Percentiles rank a stretch among this genome's conserved stretches.
phyloP scores from a whole-genome alignment of 1,284 basidiomycete species.

The Irpex rosettiformis region DNA sequence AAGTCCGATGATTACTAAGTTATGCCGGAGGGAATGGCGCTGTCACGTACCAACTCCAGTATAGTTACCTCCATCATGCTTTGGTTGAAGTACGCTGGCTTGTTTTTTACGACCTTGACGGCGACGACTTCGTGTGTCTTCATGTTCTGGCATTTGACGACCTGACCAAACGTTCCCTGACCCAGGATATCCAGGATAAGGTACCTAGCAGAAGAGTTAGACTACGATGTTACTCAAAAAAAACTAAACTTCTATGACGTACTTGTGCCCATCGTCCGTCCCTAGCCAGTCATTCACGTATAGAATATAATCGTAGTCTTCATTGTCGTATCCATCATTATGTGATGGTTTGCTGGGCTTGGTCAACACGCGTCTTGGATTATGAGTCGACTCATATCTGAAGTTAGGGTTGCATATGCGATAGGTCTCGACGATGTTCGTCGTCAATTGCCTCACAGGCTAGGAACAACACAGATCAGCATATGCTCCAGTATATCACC shows the following conservation, averaged over 20 bases:
- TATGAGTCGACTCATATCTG: conserved; percentile 89
- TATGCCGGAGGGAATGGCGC: neutral
- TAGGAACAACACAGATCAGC: conserved; percentile 27
- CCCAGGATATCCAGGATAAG: conserved; percentile 97
- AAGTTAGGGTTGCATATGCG: conserved; percentile 90
- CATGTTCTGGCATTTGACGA: conserved; percentile 99
- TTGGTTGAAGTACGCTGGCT: conserved; percentile 99
- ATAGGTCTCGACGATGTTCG: conserved; percentile 84
- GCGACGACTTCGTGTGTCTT: conserved; percentile 98
- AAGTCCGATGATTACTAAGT: neutral
- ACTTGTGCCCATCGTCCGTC: conserved; percentile 89
- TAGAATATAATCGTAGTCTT: conserved; percentile 96
- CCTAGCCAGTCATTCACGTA: conserved; percentile 97
- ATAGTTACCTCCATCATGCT: conserved; percentile 99
- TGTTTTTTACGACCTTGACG: conserved; percentile 99
- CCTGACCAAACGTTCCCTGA: conserved; percentile 98
- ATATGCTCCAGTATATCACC: neutral
- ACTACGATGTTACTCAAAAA: neutral
- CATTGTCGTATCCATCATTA: conserved; percentile 95
- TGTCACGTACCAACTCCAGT: conserved; percentile 76
- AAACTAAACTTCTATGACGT: conserved; percentile 31
- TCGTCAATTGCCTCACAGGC: conserved; percentile 88
- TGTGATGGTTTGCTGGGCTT: conserved; percentile 93
- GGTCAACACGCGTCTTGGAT: conserved; percentile 90
- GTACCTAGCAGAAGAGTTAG: conserved; percentile 54